Conservation (phyloP, 306 rosid species). For the Quillaja saponaria region DNA sequence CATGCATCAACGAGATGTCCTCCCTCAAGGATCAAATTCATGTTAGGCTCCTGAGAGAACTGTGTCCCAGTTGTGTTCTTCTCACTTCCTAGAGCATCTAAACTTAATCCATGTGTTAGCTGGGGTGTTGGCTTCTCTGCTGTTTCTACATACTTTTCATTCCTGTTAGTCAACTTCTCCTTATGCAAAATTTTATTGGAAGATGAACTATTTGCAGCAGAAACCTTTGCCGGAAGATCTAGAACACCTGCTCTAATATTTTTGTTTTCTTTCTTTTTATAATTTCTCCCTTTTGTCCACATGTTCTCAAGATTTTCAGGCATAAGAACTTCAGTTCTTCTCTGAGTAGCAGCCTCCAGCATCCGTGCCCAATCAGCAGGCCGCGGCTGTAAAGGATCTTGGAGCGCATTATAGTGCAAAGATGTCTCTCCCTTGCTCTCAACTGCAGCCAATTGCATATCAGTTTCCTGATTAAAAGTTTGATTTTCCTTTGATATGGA, state of each 20-base stretch:
- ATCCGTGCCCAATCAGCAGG: conserved; percentile 80
- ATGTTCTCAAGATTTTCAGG: conserved; percentile 98
- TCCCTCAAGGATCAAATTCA: conserved; percentile 36
- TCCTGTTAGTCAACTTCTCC: conserved; percentile 42
- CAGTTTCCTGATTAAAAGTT: conserved; percentile 42
- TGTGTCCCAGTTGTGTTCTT: conserved; percentile 37
- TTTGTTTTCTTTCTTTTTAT: conserved; percentile 79
- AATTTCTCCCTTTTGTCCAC: conserved; percentile 98
- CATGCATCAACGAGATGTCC: conserved; percentile 42
- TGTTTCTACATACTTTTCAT: conserved; percentile 38
- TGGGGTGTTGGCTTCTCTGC: conserved; percentile 43
- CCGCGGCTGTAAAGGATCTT: conserved; percentile 50
- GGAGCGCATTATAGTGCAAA: conserved; percentile 31
- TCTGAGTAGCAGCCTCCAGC: conserved; percentile 82
- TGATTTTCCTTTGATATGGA: conserved; percentile 41
- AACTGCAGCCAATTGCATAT: conserved; percentile 35
- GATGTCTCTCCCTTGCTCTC: conserved; percentile 25
- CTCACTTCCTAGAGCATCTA: conserved; percentile 45
- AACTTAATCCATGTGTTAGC: conserved; percentile 29
- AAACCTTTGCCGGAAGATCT: conserved; percentile 47
- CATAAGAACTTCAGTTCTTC: conserved; percentile 90
- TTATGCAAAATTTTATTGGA: conserved; percentile 38
- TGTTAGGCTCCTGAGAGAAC: conserved; percentile 38
- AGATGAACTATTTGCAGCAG: conserved; percentile 35
- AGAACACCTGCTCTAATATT: conserved; percentile 41